A percentile compares a stretch with the other conserved stretches of the same genome.
phyloP scores from a whole-genome alignment of 1,139 yeast species.

The Protomyces lactucae-debilis region DNA sequence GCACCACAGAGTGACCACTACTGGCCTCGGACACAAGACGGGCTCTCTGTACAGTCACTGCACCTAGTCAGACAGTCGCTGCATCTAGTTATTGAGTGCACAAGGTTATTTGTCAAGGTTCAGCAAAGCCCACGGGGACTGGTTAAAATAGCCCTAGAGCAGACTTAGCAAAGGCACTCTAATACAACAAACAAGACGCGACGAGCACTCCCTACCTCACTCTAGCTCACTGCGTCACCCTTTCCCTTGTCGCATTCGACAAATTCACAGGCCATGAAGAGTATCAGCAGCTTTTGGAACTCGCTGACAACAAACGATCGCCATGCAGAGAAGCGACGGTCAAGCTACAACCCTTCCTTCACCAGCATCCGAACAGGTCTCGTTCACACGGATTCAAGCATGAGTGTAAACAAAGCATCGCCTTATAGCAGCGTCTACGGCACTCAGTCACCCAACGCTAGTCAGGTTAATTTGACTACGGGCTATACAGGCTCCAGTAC shows the following conservation, averaged over 20 bases:
- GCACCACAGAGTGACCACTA: too few relatives aligned
- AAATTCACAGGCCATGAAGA: background rate
- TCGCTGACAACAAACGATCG: conserved; percentile 20
- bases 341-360: conserved; percentile 20
- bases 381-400: conserved; percentile 5
- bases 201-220: background rate
- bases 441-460: conserved; percentile 5
- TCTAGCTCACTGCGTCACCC: background rate
- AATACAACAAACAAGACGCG: background rate
- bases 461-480: conserved; percentile 9
- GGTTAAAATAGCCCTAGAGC: too few relatives aligned
- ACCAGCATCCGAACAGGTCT: conserved; percentile 23
- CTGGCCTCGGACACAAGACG: too few relatives aligned
- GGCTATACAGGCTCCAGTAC: background rate
- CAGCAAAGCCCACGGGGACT: too few relatives aligned
- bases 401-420: conserved; percentile 9
- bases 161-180: too few relatives aligned
- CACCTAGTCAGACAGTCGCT: too few relatives aligned
- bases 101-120: too few relatives aligned
- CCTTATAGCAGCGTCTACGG: conserved; percentile 8
- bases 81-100: too few relatives aligned
- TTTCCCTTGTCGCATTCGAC: too few relatives aligned
- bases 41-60: too few relatives aligned
- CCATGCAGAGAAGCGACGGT: conserved; percentile 17
- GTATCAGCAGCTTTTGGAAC: conserved; percentile 11